Evolutionary conservation across 2,329 filamentous ascomycete genomes (phyloP), one percentile per base, ranked within the genome.

Genomic region (Alternaria burnsii): DNA sequence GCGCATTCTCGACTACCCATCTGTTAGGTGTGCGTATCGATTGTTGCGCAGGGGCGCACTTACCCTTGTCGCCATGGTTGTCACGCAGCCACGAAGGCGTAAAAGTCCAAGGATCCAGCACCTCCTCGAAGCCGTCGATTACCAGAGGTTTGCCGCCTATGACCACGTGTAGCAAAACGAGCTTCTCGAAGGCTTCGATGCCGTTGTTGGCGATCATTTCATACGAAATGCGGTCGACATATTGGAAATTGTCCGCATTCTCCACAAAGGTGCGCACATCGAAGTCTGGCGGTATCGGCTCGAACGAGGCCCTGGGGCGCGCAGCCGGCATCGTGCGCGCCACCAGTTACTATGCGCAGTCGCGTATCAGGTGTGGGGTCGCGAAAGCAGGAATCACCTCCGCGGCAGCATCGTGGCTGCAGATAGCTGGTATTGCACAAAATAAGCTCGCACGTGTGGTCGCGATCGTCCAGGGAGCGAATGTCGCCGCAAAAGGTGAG

Each of bases 301-400:
- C 93, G 78, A 98, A 98, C 52, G 93, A 92, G 16, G 93, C 93
- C 74, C 93, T 90, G 1, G 92, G 92, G 71, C 94, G 89, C 59
- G 90, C 83, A 14, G 90, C 85, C 55, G 92, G 91, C 93, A 97
- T 97, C 28, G 72, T 65, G 34, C 43, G 8, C n/a, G 24, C 8
- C 22, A 41, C 32, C 11, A 3, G 30, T 55, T 61, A 55, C 46
- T 65, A 70, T 72, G 5, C 34, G 68, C 24, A 43, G 43, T 52
- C 47, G 53, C 50, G 47, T 46, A 38, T 36, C 36, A 8, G 50
- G 18, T 47, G 24, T 43, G 38, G 46, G 54, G 41, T 41, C 18
- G 12, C 26, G 26, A 7, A n/a, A 8, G 5, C 20, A 20, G 7
- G 26, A 36, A 36, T 36, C 53, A 51, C 53, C 14, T 57, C 36